These are phyloP conservation scores for Umbelopsis sp. DNA, from an alignment of 371 early-diverging fungal species.

Conservation along the genomic window DNA sequence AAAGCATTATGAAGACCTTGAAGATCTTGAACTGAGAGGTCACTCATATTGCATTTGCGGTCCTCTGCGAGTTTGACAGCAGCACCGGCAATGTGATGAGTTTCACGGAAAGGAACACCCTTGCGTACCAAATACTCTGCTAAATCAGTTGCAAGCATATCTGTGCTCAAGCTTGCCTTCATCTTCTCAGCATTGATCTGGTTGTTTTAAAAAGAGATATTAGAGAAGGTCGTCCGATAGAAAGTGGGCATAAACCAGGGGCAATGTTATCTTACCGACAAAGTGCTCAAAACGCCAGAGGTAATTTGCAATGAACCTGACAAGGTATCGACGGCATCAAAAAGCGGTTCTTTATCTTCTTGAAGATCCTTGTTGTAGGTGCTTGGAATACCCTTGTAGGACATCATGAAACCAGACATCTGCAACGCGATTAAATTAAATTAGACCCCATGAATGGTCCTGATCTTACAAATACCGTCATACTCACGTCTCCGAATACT, in stretches of 20 bases:
- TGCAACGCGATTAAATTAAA: constrained; percentile 25
- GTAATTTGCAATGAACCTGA: constrained; percentile 89
- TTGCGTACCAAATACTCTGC: constrained; percentile 96
- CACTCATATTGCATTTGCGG: constrained; percentile 66
- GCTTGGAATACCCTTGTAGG: constrained; percentile 94
- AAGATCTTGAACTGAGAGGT: constrained; percentile 77
- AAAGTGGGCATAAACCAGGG: not conserved
- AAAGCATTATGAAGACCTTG: constrained; percentile 84
- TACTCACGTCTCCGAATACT: constrained; percentile 85
- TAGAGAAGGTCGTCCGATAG: constrained; percentile 31
- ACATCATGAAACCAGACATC: constrained; percentile 96
- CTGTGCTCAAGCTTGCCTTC: constrained; percentile 76
- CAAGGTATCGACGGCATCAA: constrained; percentile 91
- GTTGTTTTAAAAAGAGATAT: not conserved
- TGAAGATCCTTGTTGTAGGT: constrained; percentile 99
- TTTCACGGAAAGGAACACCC: constrained; percentile 97
- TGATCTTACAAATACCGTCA: not conserved
- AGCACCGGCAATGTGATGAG: constrained; percentile 96
- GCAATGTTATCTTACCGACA: constrained; percentile 56
- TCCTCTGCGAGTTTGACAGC: constrained; percentile 94
- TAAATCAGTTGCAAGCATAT: constrained; percentile 97
- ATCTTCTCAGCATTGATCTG: constrained; percentile 78
- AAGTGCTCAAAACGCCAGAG: constrained; percentile 89
- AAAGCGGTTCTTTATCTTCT: constrained; percentile 98
- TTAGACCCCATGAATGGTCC: not conserved